Evolutionary conservation across 1,284 basidiomycete genomes (phyloP).

Genomic region (Cutaneotrichosporon sp.): DNA sequence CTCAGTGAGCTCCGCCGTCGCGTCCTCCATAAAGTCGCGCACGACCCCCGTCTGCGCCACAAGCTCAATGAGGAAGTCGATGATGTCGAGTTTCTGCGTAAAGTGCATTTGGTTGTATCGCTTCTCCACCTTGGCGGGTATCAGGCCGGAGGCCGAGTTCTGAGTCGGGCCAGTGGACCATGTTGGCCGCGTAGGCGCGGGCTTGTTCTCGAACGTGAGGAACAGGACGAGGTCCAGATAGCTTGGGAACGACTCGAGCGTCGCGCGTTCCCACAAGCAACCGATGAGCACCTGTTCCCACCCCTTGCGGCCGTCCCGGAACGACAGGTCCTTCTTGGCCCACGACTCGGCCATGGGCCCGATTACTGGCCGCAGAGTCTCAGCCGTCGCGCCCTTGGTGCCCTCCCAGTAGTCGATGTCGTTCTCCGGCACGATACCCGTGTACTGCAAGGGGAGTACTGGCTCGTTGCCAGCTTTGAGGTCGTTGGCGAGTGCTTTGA

Average conservation of each 20-base stretch:
- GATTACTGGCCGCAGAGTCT: slow-evolving; percentile 45
- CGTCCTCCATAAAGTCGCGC: slow-evolving; percentile 83
- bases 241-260: slow-evolving; percentile 67
- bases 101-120: slow-evolving; percentile 73
- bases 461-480: slow-evolving; percentile 52
- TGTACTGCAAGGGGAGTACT: slow-evolving; percentile 35
- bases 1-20: slow-evolving; percentile 84
- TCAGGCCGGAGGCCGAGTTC: slow-evolving; percentile 40
- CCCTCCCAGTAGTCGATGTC: slow-evolving; percentile 51
- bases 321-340: slow-evolving; percentile 38
- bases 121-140: slow-evolving; percentile 57
- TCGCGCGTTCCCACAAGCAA: slow-evolving; percentile 87
- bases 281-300: slow-evolving; percentile 84
- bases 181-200: slow-evolving; percentile 48
- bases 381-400: slow-evolving; percentile 49
- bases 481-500: slow-evolving; percentile 79
- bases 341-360: slow-evolving; percentile 35
- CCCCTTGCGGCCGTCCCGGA: slow-evolving; percentile 47
- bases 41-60: slow-evolving; percentile 86
- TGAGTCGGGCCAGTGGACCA: slow-evolving; percentile 48
- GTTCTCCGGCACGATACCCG: slow-evolving; percentile 36
- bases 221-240: slow-evolving; percentile 72
- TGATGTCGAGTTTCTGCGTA: slow-evolving; percentile 76
- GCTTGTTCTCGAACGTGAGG: slow-evolving; percentile 63
- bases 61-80: slow-evolving; percentile 84